A percentile compares a stretch with the other conserved stretches of the same genome.
Conservation (phyloP, 306 rosid genomes). For the Lathyrus oleraceus region DNA sequence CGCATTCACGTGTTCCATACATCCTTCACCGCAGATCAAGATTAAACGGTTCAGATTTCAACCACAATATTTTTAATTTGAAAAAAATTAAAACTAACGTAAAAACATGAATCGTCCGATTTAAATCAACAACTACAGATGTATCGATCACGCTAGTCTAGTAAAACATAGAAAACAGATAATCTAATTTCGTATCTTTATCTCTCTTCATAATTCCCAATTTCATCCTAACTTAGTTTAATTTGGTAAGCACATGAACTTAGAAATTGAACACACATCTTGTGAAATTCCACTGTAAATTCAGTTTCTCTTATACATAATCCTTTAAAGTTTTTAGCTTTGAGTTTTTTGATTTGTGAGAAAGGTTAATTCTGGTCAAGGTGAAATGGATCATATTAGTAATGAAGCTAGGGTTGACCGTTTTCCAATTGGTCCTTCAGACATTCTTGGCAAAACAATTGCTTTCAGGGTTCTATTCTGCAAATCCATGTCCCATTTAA, state of each 20-base stretch:
- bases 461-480: conserved; percentile 85
- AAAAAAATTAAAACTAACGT: too few relatives aligned
- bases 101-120: too few relatives aligned
- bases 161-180: too few relatives aligned
- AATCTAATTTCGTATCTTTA: too few relatives aligned
- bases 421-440: conserved; percentile 89
- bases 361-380: conserved; percentile 17
- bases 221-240: neutral
- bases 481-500: conserved; percentile 72
- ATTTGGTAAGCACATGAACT: neutral
- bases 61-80: too few relatives aligned
- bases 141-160: too few relatives aligned
- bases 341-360: neutral
- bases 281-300: neutral
- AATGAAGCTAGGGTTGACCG: conserved; percentile 83
- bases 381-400: conserved; percentile 73
- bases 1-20: too few relatives aligned
- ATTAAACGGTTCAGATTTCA: too few relatives aligned
- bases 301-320: neutral
- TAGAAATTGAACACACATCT: neutral
- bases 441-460: conserved; percentile 71
- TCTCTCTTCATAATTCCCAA: too few relatives aligned
- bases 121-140: too few relatives aligned
- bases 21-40: too few relatives aligned
- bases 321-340: neutral